Percentiles rank a stretch among this genome's conserved stretches.
Evolutionary conservation across 768 basidiomycete species (phyloP).

Genomic region (Boletus speciosus): DNA sequence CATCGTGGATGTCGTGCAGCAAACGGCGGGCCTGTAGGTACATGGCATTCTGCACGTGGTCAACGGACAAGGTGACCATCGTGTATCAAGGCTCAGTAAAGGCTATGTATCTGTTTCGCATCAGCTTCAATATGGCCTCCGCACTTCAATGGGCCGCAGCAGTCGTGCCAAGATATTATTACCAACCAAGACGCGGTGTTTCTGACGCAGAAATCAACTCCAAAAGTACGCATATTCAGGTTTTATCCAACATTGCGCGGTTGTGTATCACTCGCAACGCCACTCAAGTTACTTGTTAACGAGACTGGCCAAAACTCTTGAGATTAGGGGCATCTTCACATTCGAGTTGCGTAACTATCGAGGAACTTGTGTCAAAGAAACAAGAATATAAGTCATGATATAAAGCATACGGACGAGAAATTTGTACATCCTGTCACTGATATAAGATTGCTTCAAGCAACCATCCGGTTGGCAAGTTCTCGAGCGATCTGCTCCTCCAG

Average conservation of each 20-base stretch:
- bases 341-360: neutral
- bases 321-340: neutral
- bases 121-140: neutral
- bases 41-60: neutral
- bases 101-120: neutral
- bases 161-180: neutral
- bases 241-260: too few species aligned
- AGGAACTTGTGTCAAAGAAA: neutral
- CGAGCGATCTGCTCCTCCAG: slow-evolving; percentile 20
- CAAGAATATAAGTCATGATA: neutral
- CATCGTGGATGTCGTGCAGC: slow-evolving; percentile 7
- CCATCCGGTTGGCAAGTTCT: slow-evolving; percentile 17
- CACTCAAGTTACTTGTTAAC: neutral
- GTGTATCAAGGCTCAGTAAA: neutral
- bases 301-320: neutral
- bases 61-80: neutral
- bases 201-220: neutral
- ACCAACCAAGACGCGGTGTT: neutral
- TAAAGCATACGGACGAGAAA: neutral
- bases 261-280: neutral
- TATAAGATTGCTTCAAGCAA: neutral
- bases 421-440: neutral
- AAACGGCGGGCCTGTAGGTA: neutral
- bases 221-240: neutral
- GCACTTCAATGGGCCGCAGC: neutral